Base-by-base conservation (phyloP, 805 yeast genomes). In the Isabelozyma heimii region DNA sequence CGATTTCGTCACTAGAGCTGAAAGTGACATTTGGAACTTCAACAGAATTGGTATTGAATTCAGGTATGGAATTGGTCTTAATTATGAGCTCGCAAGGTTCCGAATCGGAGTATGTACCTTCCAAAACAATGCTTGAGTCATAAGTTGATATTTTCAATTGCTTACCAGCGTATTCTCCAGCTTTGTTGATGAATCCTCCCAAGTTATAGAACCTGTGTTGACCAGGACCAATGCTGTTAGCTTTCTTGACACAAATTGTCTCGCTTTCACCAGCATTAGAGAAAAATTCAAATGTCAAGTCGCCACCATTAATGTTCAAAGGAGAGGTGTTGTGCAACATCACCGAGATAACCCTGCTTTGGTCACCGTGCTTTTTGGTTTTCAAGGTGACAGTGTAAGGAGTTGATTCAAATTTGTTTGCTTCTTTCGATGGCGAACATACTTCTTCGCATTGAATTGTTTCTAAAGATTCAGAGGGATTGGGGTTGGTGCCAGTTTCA, bases 121-220 rank as follows among this genome's bases (percentile, higher is more conserved):
- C 58, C 52, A 53, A 46, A 40, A 46, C 37, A 33, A 53, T 24
- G 16, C 41, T 44, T 6, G 45, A 17, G 20, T 49, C 47, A 33
- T 41, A 40, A 37, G 40, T 40, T 7, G 51, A 48, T 33, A 67
- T 55, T 47, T 52, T 61, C 13, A 67, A 53, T 8, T 49, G 54
- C 46, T 53, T 55, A 20, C 60, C 59, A 10, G 51, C 27, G 15
- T 57, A 54, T 17, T 46, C 46, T 37, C 52, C 52, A 8, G 58
- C 48, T 37, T 52, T 55, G 14, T 47, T 51, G 27, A 46, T 38
- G 37, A 56, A 53, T 8, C 52, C 55, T 17, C 61, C 62, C 26
- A 67, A 52, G 46, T 66, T 67, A 50, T 60, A 67, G 44, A 55
- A 57, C 43, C 65, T 65, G 14, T 59, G 58, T 48, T 59, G 64